These are phyloP conservation scores for Didymella pinodella DNA, from an alignment of 2,329 filamentous ascomycete species.

Conservation along the genomic window DNA sequence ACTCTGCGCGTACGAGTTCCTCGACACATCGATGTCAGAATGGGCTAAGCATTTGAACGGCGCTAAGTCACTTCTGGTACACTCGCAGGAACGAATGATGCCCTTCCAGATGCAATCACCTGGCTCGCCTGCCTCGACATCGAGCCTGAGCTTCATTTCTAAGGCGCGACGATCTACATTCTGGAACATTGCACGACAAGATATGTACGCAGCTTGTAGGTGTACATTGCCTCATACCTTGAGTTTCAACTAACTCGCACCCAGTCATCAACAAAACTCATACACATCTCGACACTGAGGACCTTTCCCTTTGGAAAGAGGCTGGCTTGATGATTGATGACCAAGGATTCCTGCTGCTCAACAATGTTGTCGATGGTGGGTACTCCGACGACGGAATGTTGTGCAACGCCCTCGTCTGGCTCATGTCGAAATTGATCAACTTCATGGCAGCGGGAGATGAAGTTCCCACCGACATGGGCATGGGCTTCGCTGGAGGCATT, in stretches of 20 bases:
- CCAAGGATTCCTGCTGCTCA: conserved; percentile 60
- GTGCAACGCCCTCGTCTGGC: conserved; percentile 70
- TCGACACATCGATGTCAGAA: conserved; percentile 69
- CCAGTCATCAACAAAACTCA: conserved; percentile 66
- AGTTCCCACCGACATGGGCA: conserved; percentile 50
- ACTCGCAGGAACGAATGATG: conserved; percentile 61
- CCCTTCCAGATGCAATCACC: conserved; percentile 55
- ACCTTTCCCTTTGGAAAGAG: conserved; percentile 69
- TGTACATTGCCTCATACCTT: conserved; percentile 19
- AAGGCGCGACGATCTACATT: conserved; percentile 67
- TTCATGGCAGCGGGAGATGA: conserved; percentile 67
- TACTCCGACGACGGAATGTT: conserved; percentile 64
- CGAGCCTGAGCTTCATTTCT: conserved; percentile 52
- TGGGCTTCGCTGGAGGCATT: conserved; percentile 53
- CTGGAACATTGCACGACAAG: conserved; percentile 73
- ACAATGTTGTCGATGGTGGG: conserved; percentile 50
- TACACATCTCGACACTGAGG: conserved; percentile 68
- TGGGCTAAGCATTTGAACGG: conserved; percentile 72
- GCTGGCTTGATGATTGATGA: conserved; percentile 67
- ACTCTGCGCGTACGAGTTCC: conserved; percentile 71
- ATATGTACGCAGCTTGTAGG: conserved; percentile 69
- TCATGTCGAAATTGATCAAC: conserved; percentile 71
- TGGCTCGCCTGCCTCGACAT: conserved; percentile 36
- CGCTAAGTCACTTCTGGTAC: conserved; percentile 68
- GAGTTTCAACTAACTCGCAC: conserved; percentile 16